Conservation (phyloP, 139 green algal genomes). For the Raphidocelis subcapitata region DNA sequence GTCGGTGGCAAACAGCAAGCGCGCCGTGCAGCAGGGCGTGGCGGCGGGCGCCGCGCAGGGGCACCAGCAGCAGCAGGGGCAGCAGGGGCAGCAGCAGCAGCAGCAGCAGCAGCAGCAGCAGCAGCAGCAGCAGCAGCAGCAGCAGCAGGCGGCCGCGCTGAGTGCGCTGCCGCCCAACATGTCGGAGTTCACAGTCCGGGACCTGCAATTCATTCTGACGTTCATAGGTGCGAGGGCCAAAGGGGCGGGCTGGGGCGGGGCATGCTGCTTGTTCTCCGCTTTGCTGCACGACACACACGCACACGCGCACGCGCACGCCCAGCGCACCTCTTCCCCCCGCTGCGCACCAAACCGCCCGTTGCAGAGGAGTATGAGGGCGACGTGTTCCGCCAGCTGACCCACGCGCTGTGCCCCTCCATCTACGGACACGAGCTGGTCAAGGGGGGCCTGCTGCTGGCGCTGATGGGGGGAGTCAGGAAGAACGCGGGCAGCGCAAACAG, state of each 20-base stretch:
- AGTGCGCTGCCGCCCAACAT: slow-evolving; percentile 22
- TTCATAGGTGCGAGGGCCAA: slow-evolving; percentile 55
- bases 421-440: slow-evolving; percentile 92
- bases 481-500: slow-evolving; percentile 33
- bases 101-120: neutral
- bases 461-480: slow-evolving; percentile 89
- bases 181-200: slow-evolving; percentile 59
- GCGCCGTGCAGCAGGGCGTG: neutral
- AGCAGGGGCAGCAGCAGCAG: slow-evolving; percentile 1
- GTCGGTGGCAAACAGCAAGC: slow-evolving; percentile 58
- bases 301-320: neutral
- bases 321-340: neutral
- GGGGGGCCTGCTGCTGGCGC: slow-evolving; percentile 80
- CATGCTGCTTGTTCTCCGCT: too few relatives aligned
- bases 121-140: slow-evolving; percentile 2
- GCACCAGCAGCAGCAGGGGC: neutral
- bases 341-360: neutral
- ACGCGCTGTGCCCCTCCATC: slow-evolving; percentile 86
- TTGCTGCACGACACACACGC: neutral
- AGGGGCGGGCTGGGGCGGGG: too few relatives aligned
- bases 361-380: slow-evolving; percentile 60
- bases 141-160: slow-evolving; percentile 14
- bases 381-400: slow-evolving; percentile 76
- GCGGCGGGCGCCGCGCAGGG: neutral
- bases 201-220: slow-evolving; percentile 84